These are phyloP conservation scores for Leucosporidium scottii DNA, from an alignment of 768 basidiomycete genomes.

Conservation along the genomic window DNA sequence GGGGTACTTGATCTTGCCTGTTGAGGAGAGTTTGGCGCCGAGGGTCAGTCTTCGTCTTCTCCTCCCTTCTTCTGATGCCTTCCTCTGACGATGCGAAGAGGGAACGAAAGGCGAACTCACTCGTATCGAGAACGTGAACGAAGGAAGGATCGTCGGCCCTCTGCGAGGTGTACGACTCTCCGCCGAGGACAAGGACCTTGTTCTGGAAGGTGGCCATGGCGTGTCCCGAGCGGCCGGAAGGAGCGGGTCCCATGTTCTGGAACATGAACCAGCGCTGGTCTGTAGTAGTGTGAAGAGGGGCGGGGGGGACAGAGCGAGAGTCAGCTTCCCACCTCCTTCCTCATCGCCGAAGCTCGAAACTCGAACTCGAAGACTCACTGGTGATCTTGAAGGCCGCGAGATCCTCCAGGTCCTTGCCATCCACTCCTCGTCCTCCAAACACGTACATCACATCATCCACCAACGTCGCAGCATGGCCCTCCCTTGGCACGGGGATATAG, in stretches of 20 bases:
- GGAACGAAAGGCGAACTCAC: conserved; percentile 50
- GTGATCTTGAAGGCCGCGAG: conserved; percentile 94
- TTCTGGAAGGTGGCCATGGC: conserved; percentile 93
- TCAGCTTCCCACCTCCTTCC: not conserved
- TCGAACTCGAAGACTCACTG: conserved; percentile 52
- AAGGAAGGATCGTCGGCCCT: conserved; percentile 70
- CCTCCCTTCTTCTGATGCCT: conserved; percentile 43
- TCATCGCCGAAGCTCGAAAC: not conserved
- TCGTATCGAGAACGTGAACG: conserved; percentile 90
- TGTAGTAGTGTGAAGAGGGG: conserved; percentile 45
- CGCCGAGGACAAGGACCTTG: conserved; percentile 86
- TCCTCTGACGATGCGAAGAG: too few species aligned
- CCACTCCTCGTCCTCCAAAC: conserved; percentile 93
- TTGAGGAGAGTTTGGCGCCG: conserved; percentile 40
- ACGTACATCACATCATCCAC: conserved; percentile 97
- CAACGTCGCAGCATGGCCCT: conserved; percentile 91
- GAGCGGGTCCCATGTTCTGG: conserved; percentile 98
- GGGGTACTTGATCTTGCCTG: conserved; percentile 91
- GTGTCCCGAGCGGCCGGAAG: conserved; percentile 85
- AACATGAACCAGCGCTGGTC: conserved; percentile 99
- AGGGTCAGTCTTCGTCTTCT: conserved; percentile 72
- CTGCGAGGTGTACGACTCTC: conserved; percentile 63
- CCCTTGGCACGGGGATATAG: conserved; percentile 87
- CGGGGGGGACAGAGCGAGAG: not conserved
- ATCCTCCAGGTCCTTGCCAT: conserved; percentile 91